Conservation (phyloP, 345 rosid species). For the Eucalyptus polybractea region DNA sequence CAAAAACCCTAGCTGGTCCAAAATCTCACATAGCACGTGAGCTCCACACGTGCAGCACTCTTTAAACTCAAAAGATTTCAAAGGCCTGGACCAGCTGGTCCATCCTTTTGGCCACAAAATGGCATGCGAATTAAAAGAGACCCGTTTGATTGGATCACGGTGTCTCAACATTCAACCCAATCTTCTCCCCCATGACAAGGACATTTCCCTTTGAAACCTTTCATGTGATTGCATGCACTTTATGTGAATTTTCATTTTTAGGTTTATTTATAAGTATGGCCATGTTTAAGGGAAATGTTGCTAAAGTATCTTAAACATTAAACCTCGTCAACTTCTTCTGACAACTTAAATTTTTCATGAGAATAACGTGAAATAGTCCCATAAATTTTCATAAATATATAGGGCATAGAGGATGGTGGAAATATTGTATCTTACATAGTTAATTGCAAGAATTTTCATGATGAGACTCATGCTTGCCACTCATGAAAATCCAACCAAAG, state of each 20-base stretch:
- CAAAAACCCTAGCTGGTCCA: not conserved
- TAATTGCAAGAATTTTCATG: not conserved
- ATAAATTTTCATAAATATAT: not conserved
- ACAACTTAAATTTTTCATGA: not conserved
- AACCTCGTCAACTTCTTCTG: not conserved
- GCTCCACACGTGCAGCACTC: constrained; percentile 18
- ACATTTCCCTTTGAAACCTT: not conserved
- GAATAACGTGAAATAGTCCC: not conserved
- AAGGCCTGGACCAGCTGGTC: not conserved
- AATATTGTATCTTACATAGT: not conserved
- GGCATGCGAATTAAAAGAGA: not conserved
- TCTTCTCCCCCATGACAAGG: not conserved
- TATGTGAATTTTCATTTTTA: not conserved
- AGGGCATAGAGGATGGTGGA: not conserved
- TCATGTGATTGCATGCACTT: not conserved
- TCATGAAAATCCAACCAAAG: not conserved
- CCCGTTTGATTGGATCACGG: not conserved
- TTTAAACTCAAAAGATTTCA: constrained; percentile 8
- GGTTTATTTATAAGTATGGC: not conserved
- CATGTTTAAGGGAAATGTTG: not conserved
- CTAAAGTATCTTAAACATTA: not conserved
- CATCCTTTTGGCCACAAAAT: not conserved
- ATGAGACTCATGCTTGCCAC: not conserved
- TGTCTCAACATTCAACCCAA: not conserved
- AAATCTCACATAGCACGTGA: constrained; percentile 12